phyloP scores from a whole-genome alignment of 176 grass and related monocot genomes.

The bread wheat (Triticum aestivum) region DNA sequence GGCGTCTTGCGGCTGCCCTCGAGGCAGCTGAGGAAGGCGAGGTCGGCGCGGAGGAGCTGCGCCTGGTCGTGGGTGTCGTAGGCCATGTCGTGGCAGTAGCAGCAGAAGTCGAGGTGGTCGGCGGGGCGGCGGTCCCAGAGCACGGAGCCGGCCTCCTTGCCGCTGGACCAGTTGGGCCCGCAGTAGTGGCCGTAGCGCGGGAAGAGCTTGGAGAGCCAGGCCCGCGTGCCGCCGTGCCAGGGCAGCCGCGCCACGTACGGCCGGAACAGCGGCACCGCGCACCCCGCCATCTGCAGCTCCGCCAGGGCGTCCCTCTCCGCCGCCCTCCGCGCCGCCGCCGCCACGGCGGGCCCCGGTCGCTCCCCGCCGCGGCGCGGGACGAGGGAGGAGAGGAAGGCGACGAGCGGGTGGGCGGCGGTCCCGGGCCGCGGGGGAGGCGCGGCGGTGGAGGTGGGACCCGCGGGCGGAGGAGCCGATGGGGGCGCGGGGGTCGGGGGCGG shows the following conservation, averaged over 20 bases:
- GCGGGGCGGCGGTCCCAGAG: constrained; percentile 86
- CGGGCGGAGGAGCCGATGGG: neutral
- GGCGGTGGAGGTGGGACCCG: neutral
- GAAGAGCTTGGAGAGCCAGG: constrained; percentile 77
- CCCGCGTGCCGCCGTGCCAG: constrained; percentile 78
- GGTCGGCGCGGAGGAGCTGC: constrained; percentile 81
- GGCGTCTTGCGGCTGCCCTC: constrained; percentile 64
- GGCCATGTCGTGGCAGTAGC: constrained; percentile 98
- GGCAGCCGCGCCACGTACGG: constrained; percentile 92
- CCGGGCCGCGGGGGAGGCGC: neutral
- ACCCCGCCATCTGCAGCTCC: constrained; percentile 50
- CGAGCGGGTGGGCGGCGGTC: neutral
- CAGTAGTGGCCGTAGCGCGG: constrained; percentile 97
- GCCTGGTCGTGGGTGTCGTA: constrained; percentile 96
- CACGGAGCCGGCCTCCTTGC: constrained; percentile 82
- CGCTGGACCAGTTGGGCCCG: constrained; percentile 97
- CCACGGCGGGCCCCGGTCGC: neutral
- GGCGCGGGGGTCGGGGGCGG: neutral
- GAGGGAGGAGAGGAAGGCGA: constrained; percentile 50
- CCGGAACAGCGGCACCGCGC: constrained; percentile 79
- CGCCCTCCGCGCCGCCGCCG: neutral
- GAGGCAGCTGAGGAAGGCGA: constrained; percentile 87
- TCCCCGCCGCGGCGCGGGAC: constrained; percentile 2
- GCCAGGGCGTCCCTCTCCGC: constrained; percentile 4
- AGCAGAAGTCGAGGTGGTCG: constrained; percentile 96